Evolutionary conservation across 768 basidiomycete species (phyloP), one percentile per base, ranked within the genome.

Genomic region (Amanita brunnescens): DNA sequence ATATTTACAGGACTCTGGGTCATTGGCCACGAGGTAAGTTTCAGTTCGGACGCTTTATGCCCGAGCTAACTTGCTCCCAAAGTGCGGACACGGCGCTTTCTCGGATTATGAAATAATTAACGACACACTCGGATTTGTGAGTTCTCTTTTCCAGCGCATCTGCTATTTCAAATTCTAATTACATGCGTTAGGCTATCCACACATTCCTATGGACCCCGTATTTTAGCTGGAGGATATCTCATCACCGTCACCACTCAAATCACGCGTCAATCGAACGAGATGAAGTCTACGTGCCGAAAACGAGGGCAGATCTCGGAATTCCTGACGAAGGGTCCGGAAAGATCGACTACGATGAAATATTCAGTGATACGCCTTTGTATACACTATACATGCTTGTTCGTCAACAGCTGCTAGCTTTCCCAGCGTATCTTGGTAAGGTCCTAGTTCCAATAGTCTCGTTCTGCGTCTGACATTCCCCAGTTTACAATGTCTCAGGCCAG

Each of bases 401-500:
- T 24, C 78, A 79, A 51, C 79, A 84, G 55, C 52, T 82, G 26
- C 62, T 81, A 10, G 80, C 76, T 0, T 82, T 81, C 61, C 80
- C 80, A 1, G 76, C 79, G 1, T 83, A 84, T 62, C 73, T 83
- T 23, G 59, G 79, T 80, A 55, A 63, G 78, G 67, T 1, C 4
- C 20, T 24, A 13, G 21, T 39, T 6, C 6, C 35, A 7, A 5
- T n/a, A 34, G 26, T 16, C 10, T 24, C 8, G 10, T 23, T 24
- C 53, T 52, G 10, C 54, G 41, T 5, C 33, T 61, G 20, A 24
- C 47, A 53, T 55, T 49, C 61, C 61, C 6, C 67, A 79, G 76
- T 81, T 16, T 77, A 70, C 63, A 81, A 83, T 58, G 79, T 81
- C 8, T 81, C 80, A 20, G 79, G 80, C 2, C 80, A 79, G 57